A percentile compares a stretch with the other conserved stretches of the same genome.
Evolutionary conservation across 345 rosid genomes (phyloP).

Genomic region (Syzygium grande): DNA sequence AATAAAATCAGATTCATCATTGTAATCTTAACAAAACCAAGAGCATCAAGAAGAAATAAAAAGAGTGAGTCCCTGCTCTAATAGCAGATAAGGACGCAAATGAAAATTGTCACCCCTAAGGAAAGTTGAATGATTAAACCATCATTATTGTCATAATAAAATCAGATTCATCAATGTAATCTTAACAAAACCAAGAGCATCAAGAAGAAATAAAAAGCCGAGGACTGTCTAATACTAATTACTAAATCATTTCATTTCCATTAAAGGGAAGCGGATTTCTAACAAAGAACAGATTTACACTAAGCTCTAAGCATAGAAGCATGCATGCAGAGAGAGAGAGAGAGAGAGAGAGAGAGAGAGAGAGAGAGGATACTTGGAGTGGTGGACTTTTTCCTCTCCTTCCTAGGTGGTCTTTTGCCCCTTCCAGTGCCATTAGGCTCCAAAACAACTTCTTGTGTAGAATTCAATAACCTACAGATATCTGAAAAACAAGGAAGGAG

Average conservation of each 20-base stretch:
- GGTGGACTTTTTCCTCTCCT: slow-evolving; percentile 45
- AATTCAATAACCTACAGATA: slow-evolving; percentile 38
- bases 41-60: neutral
- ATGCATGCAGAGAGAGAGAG: neutral
- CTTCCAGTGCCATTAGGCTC: slow-evolving; percentile 26
- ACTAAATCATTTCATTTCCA: neutral
- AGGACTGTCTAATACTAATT: neutral
- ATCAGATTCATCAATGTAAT: neutral
- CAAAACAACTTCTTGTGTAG: slow-evolving; percentile 13
- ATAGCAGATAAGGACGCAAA: slow-evolving; percentile 21
- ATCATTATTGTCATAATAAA: neutral
- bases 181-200: neutral
- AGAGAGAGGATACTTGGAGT: slow-evolving; percentile 30
- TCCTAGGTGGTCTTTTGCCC: slow-evolving; percentile 42
- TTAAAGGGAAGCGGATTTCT: neutral
- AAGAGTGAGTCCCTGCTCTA: slow-evolving; percentile 24
- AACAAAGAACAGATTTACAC: neutral
- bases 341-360: neutral
- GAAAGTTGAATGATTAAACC: neutral
- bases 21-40: neutral
- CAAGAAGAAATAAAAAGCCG: neutral
- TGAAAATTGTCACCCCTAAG: slow-evolving; percentile 1
- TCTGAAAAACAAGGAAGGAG: slow-evolving; percentile 23
- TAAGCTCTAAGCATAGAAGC: neutral
- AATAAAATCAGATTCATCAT: neutral